These are phyloP conservation scores for Lathyrus sativus DNA, from an alignment of 306 rosid species.

Conservation along the genomic window DNA sequence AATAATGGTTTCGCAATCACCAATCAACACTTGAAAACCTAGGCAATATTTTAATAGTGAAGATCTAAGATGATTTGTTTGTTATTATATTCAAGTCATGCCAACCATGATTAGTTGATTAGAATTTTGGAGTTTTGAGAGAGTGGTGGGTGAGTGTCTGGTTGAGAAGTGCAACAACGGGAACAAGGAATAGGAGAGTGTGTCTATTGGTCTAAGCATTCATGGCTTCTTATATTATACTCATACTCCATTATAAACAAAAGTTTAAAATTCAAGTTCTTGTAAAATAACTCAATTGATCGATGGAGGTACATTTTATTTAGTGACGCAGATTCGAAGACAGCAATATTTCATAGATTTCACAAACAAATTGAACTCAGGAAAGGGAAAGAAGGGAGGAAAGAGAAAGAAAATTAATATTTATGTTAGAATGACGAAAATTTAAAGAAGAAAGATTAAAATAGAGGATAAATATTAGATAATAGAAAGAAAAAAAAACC, in stretches of 20 bases:
- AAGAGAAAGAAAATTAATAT: no score
- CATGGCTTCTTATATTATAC: not conserved
- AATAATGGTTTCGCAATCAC: not conserved
- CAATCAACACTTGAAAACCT: not conserved
- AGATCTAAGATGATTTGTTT: constrained; percentile 28
- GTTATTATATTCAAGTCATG: constrained; percentile 28
- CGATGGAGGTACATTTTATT: no score
- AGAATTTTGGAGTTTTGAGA: not conserved
- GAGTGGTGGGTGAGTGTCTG: constrained; percentile 25
- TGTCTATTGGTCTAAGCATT: not conserved
- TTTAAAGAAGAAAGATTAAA: no score
- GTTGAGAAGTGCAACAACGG: constrained; percentile 13
- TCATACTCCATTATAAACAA: not conserved
- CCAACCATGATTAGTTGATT: constrained; percentile 36
- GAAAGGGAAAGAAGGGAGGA: no score
- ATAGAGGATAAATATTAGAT: no score
- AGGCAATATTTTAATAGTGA: not conserved
- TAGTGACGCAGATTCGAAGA: no score
- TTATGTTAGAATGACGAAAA: no score
- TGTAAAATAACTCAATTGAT: no score
- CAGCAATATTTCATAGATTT: no score
- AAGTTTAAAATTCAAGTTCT: no score
- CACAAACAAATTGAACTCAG: no score
- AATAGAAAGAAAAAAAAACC: no score
- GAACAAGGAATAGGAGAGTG: not conserved